Evolutionary conservation across 2,329 filamentous ascomycete species (phyloP).

Genomic region (Chaetomiaceae sp.): DNA sequence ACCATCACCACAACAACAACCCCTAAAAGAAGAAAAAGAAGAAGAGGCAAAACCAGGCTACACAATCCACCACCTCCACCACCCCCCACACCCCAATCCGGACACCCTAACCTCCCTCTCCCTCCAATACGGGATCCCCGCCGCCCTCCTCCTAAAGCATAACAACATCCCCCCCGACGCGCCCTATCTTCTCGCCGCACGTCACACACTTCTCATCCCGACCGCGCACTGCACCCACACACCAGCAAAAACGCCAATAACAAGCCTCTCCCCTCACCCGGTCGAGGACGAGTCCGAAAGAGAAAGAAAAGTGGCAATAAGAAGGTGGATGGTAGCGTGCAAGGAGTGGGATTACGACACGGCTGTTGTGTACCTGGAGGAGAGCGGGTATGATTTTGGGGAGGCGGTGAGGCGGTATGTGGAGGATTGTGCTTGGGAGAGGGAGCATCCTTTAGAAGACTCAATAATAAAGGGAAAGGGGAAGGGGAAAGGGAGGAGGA

Average conservation of each 20-base stretch:
- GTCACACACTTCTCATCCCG: slow-evolving; percentile 68
- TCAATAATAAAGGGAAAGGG: background rate
- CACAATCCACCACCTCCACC: slow-evolving; percentile 64
- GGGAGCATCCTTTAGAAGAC: slow-evolving; percentile 54
- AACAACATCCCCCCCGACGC: slow-evolving; percentile 60
- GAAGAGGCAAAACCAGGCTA: slow-evolving; percentile 45
- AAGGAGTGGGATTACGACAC: slow-evolving; percentile 75
- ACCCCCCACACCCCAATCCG: slow-evolving; percentile 48
- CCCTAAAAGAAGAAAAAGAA: slow-evolving; percentile 30
- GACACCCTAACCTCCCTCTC: slow-evolving; percentile 67
- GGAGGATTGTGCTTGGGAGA: slow-evolving; percentile 74
- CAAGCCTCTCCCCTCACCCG: slow-evolving; percentile 63
- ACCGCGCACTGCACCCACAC: slow-evolving; percentile 46
- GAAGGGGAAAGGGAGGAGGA: background rate
- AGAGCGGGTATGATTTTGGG: slow-evolving; percentile 62
- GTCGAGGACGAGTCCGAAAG: slow-evolving; percentile 73
- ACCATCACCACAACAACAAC: slow-evolving; percentile 1
- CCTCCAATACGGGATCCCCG: slow-evolving; percentile 66
- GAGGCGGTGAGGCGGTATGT: slow-evolving; percentile 59
- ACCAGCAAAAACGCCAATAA: slow-evolving; percentile 46
- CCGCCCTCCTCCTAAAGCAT: slow-evolving; percentile 54
- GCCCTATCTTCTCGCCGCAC: slow-evolving; percentile 66
- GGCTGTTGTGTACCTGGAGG: slow-evolving; percentile 69
- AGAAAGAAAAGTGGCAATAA: slow-evolving; percentile 62
- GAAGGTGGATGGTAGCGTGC: slow-evolving; percentile 74